Percentiles rank a stretch among this genome's conserved stretches.
Evolutionary conservation across 352 stramenopile species (phyloP).

Genomic region (Halophytophthora polymorphica): DNA sequence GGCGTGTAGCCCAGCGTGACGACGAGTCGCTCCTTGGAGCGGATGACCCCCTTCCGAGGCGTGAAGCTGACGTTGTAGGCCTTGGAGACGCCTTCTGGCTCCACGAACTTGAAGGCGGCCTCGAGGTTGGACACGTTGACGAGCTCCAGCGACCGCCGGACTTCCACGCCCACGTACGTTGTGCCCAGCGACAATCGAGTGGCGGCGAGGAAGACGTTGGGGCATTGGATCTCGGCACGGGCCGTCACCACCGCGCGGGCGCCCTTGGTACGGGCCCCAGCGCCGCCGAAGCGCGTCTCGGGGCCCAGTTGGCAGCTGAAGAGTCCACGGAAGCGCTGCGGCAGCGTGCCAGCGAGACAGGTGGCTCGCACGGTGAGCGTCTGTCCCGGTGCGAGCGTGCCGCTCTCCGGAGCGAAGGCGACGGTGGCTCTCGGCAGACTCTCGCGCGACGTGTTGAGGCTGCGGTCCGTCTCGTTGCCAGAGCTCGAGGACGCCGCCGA

Average conservation of each 20-base stretch:
- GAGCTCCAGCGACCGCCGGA: slow-evolving; percentile 47
- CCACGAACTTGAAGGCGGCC: slow-evolving; percentile 69
- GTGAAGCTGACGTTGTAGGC: slow-evolving; percentile 44
- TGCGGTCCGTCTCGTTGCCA: slow-evolving; percentile 35
- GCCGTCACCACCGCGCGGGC: slow-evolving; percentile 32
- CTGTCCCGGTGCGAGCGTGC: slow-evolving; percentile 39
- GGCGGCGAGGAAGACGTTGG: slow-evolving; percentile 67
- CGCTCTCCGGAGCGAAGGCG: slow-evolving; percentile 45
- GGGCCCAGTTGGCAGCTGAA: slow-evolving; percentile 38
- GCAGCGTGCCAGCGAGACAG: slow-evolving; percentile 51
- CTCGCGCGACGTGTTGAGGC: slow-evolving; percentile 44
- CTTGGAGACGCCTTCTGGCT: slow-evolving; percentile 53
- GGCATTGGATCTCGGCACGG: slow-evolving; percentile 71
- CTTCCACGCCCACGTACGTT: slow-evolving; percentile 61
- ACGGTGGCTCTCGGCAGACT: slow-evolving; percentile 40
- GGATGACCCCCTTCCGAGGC: slow-evolving; percentile 43
- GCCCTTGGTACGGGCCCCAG: neutral
- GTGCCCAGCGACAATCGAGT: slow-evolving; percentile 47
- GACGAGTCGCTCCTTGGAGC: slow-evolving; percentile 57
- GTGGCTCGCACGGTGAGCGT: slow-evolving; percentile 33
- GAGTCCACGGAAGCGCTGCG: slow-evolving; percentile 56
- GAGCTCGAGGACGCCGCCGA: slow-evolving; percentile 30
- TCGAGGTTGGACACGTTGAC: slow-evolving; percentile 81
- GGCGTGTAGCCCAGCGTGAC: slow-evolving; percentile 59
- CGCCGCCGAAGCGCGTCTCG: slow-evolving; percentile 25